These are phyloP conservation scores for Endoconidiophora polonica DNA, from an alignment of 2,329 filamentous ascomycete species.

Conservation along the genomic window DNA sequence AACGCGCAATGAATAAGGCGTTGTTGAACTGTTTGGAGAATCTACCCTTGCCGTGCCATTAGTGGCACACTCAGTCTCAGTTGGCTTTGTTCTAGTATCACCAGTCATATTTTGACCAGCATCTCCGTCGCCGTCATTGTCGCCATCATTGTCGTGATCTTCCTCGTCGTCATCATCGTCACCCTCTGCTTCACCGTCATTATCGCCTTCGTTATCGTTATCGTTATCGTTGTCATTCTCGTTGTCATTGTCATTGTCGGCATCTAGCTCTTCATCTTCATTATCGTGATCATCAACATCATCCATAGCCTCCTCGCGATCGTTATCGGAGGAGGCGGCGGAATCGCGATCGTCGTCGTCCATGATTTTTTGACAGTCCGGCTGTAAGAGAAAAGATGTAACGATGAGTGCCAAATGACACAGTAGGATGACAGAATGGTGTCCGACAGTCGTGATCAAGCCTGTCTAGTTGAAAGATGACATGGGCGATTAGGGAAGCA, in stretches of 20 bases:
- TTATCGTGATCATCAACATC: conserved; percentile 26
- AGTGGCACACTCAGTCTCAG: not conserved
- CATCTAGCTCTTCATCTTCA: conserved; percentile 23
- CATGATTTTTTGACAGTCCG: not conserved
- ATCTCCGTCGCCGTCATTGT: conserved; percentile 12
- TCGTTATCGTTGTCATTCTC: conserved; percentile 19
- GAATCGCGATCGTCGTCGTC: conserved; percentile 14
- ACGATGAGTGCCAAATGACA: no score
- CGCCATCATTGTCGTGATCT: conserved; percentile 23
- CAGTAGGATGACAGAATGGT: not conserved
- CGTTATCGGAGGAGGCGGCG: conserved; percentile 20
- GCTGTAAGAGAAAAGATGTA: not conserved
- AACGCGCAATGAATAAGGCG: conserved; percentile 15
- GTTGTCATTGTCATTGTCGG: conserved; percentile 15
- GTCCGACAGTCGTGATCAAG: no score
- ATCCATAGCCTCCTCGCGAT: conserved; percentile 43
- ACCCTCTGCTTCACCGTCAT: conserved; percentile 25
- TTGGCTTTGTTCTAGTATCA: not conserved
- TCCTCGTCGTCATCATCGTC: conserved; percentile 1
- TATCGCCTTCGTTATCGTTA: conserved; percentile 16
- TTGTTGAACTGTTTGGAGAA: not conserved
- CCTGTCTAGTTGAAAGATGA: no score
- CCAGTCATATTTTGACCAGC: conserved; percentile 5
- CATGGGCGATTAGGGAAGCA: no score
- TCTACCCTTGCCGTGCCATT: not conserved